Evolutionary conservation across 129 eudicot genomes (phyloP).

Genomic region (Oenanthe sinensis): DNA sequence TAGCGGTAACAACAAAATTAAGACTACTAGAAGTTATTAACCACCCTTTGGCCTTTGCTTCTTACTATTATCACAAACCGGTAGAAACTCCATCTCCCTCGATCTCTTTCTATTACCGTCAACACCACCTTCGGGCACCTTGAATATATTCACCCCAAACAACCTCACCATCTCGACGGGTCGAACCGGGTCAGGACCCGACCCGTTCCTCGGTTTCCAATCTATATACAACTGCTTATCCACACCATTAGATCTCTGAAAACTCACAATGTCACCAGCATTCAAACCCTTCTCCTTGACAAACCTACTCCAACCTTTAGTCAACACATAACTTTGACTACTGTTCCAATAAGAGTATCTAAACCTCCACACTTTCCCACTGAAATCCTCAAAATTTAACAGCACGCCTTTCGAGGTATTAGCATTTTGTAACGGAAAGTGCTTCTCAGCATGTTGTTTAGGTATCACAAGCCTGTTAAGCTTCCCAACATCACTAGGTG

Average conservation of each 20-base stretch:
- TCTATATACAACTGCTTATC: slow-evolving; percentile 79
- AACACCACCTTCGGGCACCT: slow-evolving; percentile 23
- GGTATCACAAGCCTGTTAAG: slow-evolving; percentile 86
- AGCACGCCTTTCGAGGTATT: slow-evolving; percentile 61
- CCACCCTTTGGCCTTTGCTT: slow-evolving; percentile 72
- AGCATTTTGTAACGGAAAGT: slow-evolving; percentile 65
- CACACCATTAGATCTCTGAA: slow-evolving; percentile 51
- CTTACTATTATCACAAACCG: slow-evolving; percentile 34
- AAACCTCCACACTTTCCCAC: slow-evolving; percentile 85
- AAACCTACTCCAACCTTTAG: slow-evolving; percentile 96
- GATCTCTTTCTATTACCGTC: slow-evolving; percentile 34
- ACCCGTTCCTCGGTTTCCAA: slow-evolving; percentile 43
- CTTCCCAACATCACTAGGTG: slow-evolving; percentile 92
- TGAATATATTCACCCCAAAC: slow-evolving; percentile 68
- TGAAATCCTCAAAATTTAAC: slow-evolving; percentile 67
- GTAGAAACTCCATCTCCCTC: slow-evolving; percentile 56
- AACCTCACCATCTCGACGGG: slow-evolving; percentile 57
- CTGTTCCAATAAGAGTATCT: slow-evolving; percentile 89
- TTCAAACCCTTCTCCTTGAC: slow-evolving; percentile 76
- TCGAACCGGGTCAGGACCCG: slow-evolving; percentile 12
- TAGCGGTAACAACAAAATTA: not conserved
- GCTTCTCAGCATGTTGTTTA: slow-evolving; percentile 87
- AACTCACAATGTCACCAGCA: slow-evolving; percentile 78
- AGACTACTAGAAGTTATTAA: slow-evolving; percentile 40
- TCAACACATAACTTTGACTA: slow-evolving; percentile 86